phyloP scores from a whole-genome alignment of 352 stramenopile genomes.

The Aphanomyces euteiches region DNA sequence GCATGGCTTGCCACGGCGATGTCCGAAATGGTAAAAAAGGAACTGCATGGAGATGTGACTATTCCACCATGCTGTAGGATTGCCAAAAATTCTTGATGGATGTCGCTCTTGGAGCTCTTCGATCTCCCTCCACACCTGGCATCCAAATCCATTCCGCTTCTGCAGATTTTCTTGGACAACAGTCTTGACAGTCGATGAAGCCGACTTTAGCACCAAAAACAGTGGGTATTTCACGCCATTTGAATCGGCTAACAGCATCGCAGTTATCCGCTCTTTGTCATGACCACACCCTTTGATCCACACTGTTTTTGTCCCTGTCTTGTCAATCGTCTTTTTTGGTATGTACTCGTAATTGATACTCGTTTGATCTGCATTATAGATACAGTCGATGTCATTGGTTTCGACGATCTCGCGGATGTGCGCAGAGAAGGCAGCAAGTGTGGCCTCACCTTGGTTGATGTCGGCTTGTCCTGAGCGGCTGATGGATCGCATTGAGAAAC shows the following conservation, averaged over 20 bases:
- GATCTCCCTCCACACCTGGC: constrained; percentile 32
- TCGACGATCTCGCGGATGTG: background rate
- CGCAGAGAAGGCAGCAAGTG: constrained; percentile 3
- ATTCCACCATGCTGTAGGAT: constrained; percentile 36
- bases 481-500: constrained; percentile 27
- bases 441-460: background rate
- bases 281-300: constrained; percentile 33
- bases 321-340: constrained; percentile 33
- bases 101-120: constrained; percentile 8
- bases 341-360: constrained; percentile 39
- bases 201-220: constrained; percentile 34
- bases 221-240: constrained; percentile 29
- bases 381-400: background rate
- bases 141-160: constrained; percentile 33
- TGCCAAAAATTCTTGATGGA: constrained; percentile 31
- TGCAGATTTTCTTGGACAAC: constrained; percentile 29
- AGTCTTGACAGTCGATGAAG: constrained; percentile 2
- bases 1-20: background rate
- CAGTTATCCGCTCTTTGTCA: constrained; percentile 34
- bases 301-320: constrained; percentile 30
- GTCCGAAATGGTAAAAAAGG: constrained; percentile 38
- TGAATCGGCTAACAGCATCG: constrained; percentile 35
- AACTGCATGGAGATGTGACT: constrained; percentile 31
- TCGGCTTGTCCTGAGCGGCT: constrained; percentile 29
- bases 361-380: constrained; percentile 38